These are phyloP conservation scores for Ophiognomonia clavigignenti-juglandacearum DNA, from an alignment of 2,329 filamentous ascomycete species.

Conservation along the genomic window DNA sequence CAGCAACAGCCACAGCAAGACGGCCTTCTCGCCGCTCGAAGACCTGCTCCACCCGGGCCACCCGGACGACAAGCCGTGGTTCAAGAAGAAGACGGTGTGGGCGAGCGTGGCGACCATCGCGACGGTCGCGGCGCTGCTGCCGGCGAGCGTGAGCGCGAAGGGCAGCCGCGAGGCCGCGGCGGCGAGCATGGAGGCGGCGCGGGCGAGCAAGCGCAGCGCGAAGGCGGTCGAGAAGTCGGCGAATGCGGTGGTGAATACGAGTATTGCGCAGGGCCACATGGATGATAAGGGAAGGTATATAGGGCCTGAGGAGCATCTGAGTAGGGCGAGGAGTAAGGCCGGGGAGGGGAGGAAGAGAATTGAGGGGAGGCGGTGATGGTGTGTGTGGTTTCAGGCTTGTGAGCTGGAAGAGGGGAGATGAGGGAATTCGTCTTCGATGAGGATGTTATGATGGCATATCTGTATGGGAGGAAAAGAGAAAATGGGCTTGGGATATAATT, in stretches of 20 bases:
- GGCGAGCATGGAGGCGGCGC: constrained; percentile 5
- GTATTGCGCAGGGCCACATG: constrained; percentile 7
- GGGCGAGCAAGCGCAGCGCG: constrained; percentile 4
- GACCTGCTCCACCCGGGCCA: not conserved
- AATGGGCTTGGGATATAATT: no score
- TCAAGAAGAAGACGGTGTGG: constrained; percentile 11
- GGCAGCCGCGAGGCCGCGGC: constrained; percentile 7
- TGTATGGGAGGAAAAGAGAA: no score
- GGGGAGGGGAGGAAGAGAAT: not conserved
- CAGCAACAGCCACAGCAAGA: not conserved
- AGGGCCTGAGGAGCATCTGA: constrained; percentile 4
- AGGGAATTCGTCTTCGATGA: no score
- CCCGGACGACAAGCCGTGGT: constrained; percentile 6
- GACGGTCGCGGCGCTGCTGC: constrained; percentile 4
- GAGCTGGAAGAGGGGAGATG: no score
- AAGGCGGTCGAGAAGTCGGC: constrained; percentile 3
- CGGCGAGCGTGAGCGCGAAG: constrained; percentile 4
- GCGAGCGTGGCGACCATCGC: constrained; percentile 7
- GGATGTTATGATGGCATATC: no score
- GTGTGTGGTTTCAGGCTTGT: no score
- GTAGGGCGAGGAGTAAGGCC: not conserved
- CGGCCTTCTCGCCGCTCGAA: not conserved
- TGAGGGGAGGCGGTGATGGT: not conserved
- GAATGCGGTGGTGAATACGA: constrained; percentile 2
- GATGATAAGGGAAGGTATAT: constrained; percentile 1